phyloP scores from a whole-genome alignment of 208 protist species.

The Wallacemonas sp. region DNA sequence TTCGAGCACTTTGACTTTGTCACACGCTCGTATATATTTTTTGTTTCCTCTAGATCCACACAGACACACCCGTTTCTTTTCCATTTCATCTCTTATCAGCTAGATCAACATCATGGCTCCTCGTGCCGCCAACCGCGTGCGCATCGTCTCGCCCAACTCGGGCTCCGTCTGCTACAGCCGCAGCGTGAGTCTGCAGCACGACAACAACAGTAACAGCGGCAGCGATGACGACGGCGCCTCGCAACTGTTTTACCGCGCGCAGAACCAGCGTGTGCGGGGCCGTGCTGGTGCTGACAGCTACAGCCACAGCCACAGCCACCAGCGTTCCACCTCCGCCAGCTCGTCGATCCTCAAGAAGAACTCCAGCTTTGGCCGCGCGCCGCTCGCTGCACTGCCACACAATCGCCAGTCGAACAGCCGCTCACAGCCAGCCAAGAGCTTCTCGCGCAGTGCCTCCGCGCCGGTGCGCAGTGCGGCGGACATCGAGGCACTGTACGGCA shows the following conservation, averaged over 20 bases:
- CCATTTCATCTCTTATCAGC: too few relatives aligned
- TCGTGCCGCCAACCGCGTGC: conserved; percentile 11
- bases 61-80: too few relatives aligned
- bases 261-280: too few relatives aligned
- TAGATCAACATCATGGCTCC: conserved; percentile 16
- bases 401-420: conserved; percentile 2
- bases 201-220: neutral
- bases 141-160: conserved; percentile 50
- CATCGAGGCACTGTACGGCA: neutral
- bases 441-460: conserved; percentile 14
- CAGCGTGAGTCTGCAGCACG: conserved; percentile 5
- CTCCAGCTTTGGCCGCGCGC: conserved; percentile 7
- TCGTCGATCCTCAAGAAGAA: conserved; percentile 19
- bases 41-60: too few relatives aligned
- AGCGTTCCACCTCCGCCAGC: conserved; percentile 1
- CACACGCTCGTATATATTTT: too few relatives aligned
- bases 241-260: too few relatives aligned
- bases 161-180: conserved; percentile 24
- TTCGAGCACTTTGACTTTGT: too few relatives aligned
- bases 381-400: conserved; percentile 1
- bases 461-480: conserved; percentile 4
- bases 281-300: too few relatives aligned
- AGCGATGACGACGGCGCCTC: too few relatives aligned
- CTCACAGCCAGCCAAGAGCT: neutral
- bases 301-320: neutral